phyloP scores from a whole-genome alignment of 306 rosid genomes.

The Chamaecrista fasciculata region DNA sequence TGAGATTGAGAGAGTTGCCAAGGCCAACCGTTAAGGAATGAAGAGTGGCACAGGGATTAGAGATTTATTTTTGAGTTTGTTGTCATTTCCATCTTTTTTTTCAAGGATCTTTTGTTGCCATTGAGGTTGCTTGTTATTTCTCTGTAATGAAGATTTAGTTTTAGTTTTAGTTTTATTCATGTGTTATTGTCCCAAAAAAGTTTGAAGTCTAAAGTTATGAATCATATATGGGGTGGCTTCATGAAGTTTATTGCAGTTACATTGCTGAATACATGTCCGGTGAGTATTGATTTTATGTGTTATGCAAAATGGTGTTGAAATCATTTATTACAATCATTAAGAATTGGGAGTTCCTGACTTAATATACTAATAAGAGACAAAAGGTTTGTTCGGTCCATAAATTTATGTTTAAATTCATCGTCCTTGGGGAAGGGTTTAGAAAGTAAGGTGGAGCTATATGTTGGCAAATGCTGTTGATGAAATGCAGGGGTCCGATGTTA shows the following conservation, averaged over 20 bases:
- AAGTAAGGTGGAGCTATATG: too few relatives aligned
- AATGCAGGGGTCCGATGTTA: too few relatives aligned
- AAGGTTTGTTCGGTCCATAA: too few relatives aligned
- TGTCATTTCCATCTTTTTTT: not conserved
- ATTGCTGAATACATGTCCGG: not conserved
- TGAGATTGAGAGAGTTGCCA: conserved; percentile 56
- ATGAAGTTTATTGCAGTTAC: not conserved
- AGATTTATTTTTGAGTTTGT: not conserved
- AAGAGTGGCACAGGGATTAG: not conserved
- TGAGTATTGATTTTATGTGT: too few relatives aligned
- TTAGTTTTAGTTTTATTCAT: not conserved
- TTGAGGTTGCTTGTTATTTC: not conserved
- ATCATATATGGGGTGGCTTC: not conserved
- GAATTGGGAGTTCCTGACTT: too few relatives aligned
- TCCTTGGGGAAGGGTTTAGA: too few relatives aligned
- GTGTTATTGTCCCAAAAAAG: not conserved
- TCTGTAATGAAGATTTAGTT: not conserved
- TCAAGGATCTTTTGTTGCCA: not conserved
- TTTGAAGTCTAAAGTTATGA: not conserved
- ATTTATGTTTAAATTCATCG: too few relatives aligned
- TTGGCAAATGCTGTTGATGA: too few relatives aligned
- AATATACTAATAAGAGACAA: too few relatives aligned
- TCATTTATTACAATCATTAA: too few relatives aligned
- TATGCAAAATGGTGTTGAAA: too few relatives aligned
- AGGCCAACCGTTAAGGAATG: conserved; percentile 53